phyloP scores from a whole-genome alignment of 768 basidiomycete species.

The Obba rivulosa region DNA sequence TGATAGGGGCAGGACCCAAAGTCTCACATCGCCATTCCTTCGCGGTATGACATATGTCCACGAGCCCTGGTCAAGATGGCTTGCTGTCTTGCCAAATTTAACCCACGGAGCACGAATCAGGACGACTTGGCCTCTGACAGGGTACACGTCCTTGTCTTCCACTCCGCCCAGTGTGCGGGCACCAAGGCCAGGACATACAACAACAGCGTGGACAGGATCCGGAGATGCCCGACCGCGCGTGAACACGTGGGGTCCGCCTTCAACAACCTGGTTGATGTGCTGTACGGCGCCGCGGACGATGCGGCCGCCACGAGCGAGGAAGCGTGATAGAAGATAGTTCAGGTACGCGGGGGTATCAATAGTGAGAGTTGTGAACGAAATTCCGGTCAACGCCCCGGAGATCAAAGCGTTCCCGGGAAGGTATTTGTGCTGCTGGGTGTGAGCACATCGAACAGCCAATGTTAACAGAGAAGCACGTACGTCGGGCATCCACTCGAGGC shows the following conservation, averaged over 20 bases:
- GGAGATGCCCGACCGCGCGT: conserved; percentile 7
- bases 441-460: conserved; percentile 18
- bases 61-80: conserved; percentile 31
- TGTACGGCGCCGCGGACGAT: conserved; percentile 55
- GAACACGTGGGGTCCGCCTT: conserved; percentile 40
- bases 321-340: conserved; percentile 55
- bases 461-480: conserved; percentile 15
- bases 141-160: conserved; percentile 43
- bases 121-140: conserved; percentile 42
- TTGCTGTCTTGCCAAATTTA: conserved; percentile 44
- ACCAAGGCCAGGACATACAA: conserved; percentile 69
- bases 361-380: conserved; percentile 59
- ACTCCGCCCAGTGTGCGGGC: conserved; percentile 47
- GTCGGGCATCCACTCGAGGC: conserved; percentile 28
- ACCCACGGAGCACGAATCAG: conserved; percentile 46
- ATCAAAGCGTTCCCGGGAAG: conserved; percentile 38
- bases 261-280: conserved; percentile 66
- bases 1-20: not conserved
- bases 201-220: conserved; percentile 40
- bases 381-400: conserved; percentile 40
- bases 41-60: conserved; percentile 66
- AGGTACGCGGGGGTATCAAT: conserved; percentile 64
- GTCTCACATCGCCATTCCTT: conserved; percentile 43
- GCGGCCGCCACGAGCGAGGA: conserved; percentile 56
- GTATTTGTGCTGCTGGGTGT: conserved; percentile 36